Base-by-base conservation (phyloP, 106 monocot species). In the Platanthera zijinensis region DNA sequence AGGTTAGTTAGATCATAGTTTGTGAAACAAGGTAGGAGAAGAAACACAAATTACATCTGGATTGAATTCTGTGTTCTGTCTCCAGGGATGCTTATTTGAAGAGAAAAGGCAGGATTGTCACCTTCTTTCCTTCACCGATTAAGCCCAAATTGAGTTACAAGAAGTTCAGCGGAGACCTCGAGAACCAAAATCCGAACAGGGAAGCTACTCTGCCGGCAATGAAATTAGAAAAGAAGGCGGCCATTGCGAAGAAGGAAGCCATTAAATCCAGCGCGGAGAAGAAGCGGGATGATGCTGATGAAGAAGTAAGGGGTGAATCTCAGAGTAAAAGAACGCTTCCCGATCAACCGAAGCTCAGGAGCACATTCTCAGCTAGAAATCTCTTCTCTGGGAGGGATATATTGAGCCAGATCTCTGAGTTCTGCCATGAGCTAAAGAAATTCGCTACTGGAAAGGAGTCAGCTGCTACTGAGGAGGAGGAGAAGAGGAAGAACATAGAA, bases 141-240 rank as follows among this genome's bases (percentile, higher is more conserved):
- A 39, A 15, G 46, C 64, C n/a, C 78, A 78, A 75, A 56, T 39
- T 14, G 19, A 69, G 56, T 12, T 22, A 77, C 51, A 92, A 80
- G 84, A 88, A 86, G 49, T 54, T 64, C 56, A 47, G 74, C 3
- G 87, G 89, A 12, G 91, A 97, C 78, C 51, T 77, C 8, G 97
- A 97, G 85, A 97, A 97, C 84, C 87, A 86, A 74, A 79, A 92
- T 49, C 97, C 97, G 2, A 94, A 87, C 30, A 6, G 79, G 57
- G 48, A 73, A 9, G 48, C 79, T 14, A 69, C 80, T 53, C 69
- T 78, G 6, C 51, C 50, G 7, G n/a, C 53, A 12, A 46, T 15
- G 50, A 46, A 72, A 25, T 25, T 25, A 17, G 70, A 11, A 15
- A 88, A 81, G 85, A 64, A 74, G 61, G 22, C 48, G 13, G 56